Percentiles rank a stretch among this genome's conserved stretches.
phyloP scores from a whole-genome alignment of 805 yeast genomes.

The Maudiozyma saulgeensis region DNA sequence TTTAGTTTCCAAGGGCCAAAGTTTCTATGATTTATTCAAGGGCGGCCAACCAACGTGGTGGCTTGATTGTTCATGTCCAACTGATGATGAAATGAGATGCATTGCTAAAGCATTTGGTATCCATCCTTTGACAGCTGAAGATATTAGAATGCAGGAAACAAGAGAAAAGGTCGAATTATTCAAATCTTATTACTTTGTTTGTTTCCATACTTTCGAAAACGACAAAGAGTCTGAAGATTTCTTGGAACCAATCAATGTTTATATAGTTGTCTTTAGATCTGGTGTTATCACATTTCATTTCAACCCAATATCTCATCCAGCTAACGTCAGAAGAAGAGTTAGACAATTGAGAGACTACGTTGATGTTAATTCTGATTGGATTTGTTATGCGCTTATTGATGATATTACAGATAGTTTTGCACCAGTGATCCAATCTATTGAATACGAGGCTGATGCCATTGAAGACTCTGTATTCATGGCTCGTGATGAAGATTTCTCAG shows the following conservation, averaged over 20 bases:
- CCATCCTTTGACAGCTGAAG: constrained; percentile 97
- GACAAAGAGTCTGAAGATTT: constrained; percentile 74
- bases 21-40: constrained; percentile 60
- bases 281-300: constrained; percentile 66
- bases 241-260: constrained; percentile 69
- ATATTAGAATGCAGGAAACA: constrained; percentile 90
- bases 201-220: constrained; percentile 92
- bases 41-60: constrained; percentile 83
- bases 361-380: constrained; percentile 71
- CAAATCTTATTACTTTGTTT: constrained; percentile 82
- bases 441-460: constrained; percentile 72
- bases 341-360: constrained; percentile 71
- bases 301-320: constrained; percentile 57
- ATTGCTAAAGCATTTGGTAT: constrained; percentile 90
- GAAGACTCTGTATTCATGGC: constrained; percentile 76
- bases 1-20: constrained; percentile 52
- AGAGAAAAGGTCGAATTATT: constrained; percentile 95
- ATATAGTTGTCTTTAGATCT: constrained; percentile 59
- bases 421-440: constrained; percentile 68
- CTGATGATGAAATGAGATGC: constrained; percentile 89
- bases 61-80: constrained; percentile 90
- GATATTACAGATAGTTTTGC: constrained; percentile 80
- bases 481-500: constrained; percentile 61
- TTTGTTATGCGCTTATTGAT: constrained; percentile 74
- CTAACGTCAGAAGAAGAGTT: constrained; percentile 73